A percentile compares a stretch with the other conserved stretches of the same genome.
Evolutionary conservation across 2,329 filamentous ascomycete species (phyloP).

Genomic region (Neofusicoccum parvum): DNA sequence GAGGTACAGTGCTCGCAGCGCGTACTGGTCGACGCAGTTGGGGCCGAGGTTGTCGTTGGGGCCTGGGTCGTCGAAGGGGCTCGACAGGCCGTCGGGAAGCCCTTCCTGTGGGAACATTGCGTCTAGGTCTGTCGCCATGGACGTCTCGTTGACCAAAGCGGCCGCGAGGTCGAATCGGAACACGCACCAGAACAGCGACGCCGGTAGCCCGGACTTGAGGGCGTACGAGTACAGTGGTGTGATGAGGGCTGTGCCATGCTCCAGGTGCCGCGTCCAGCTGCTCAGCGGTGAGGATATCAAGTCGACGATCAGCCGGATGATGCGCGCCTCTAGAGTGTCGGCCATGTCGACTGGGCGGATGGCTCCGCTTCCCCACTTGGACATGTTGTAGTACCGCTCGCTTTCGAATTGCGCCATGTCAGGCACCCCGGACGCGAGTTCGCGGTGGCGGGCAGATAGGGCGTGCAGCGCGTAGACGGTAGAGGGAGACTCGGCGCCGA

Average conservation of each 20-base stretch:
- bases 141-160: neutral
- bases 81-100: neutral
- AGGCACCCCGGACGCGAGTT: neutral
- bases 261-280: neutral
- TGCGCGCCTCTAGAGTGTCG: constrained; percentile 20
- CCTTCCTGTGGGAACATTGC: neutral
- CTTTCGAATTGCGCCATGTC: constrained; percentile 8
- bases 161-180: constrained; percentile 5
- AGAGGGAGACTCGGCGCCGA: constrained; percentile 49
- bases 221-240: neutral
- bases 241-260: neutral
- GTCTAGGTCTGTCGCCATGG: neutral
- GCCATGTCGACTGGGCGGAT: constrained; percentile 52
- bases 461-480: constrained; percentile 56
- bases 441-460: constrained; percentile 43
- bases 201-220: neutral
- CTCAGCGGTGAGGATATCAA: neutral
- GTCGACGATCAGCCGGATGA: constrained; percentile 3
- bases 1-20: neutral
- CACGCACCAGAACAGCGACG: constrained; percentile 5
- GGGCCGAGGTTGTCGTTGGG: neutral
- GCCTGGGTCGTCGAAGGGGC: neutral
- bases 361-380: constrained; percentile 51
- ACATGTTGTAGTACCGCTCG: constrained; percentile 27
- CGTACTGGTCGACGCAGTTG: constrained; percentile 2